Base-by-base conservation (phyloP, 2,329 filamentous ascomycete genomes). In the Teratosphaeriaceae sp. region DNA sequence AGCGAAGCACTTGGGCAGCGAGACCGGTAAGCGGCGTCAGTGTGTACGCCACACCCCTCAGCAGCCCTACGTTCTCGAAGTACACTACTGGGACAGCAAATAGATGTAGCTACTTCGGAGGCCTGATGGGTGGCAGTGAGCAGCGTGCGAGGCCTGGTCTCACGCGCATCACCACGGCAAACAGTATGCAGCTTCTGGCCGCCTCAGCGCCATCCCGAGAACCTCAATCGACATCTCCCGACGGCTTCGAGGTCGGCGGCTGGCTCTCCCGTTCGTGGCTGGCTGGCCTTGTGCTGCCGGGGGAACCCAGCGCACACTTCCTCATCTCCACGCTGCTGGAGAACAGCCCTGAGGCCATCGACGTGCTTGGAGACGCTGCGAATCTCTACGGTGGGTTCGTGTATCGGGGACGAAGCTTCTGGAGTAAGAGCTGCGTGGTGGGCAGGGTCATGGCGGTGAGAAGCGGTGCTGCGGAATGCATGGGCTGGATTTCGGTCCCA, bases 241-340 rank as follows among this genome's bases (percentile, higher is more conserved):
- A 35, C 6, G 43, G 34, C 8, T 48, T 50, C 39, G 42, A 51
- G 11, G 47, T 50, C 5, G 48, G 52, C 13, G 48, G 51, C 26
- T 79, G 75, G 75, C 64, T 78, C 2, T 76, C 72, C 40, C 69
- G 74, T 21, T 72, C 71, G 6, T 79, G 72, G 64, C 62, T 79
- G 0, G 72, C 73, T 1, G 75, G 75, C 0, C 60, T 79, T 18
- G 64, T 78, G 1, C 56, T 78, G 27, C 75, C 76, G 0, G 76
- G 76, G 3, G 71, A 76, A 50, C 56, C 67, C 3, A 71, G 75
- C 16, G 70, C 66, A 29, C 71, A 78, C 44, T 65, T 78, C 20
- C 62, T 80, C n/a, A 74, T 80, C 24, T 70, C 70, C 2, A 74
- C 74, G 0, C 47, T 79, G 5, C 59, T 79, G 2, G 76, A 79